Evolutionary conservation across 192 early-diverging fungal genomes (phyloP), one percentile per base, ranked within the genome.

Genomic region (Coemansia sp.): DNA sequence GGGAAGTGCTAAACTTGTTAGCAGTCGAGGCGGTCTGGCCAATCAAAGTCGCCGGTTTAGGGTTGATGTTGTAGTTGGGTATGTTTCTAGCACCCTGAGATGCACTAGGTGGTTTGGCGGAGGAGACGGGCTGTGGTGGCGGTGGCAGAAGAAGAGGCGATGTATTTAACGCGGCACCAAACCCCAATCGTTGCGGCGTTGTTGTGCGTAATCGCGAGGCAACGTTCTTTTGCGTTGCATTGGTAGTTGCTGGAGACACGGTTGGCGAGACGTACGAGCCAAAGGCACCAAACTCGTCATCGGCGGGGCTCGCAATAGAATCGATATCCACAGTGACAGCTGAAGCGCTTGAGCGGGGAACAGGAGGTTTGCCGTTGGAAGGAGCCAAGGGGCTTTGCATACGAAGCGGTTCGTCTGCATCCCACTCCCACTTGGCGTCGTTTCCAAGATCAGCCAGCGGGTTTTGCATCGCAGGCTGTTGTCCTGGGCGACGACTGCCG

Each of bases 381-480:
- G 46, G 20, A 18, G 16, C 18, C 20, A 21, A 18, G 6, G n/a
- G n/a, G 10, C 21, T 16, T n/a, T 45, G 45, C 4, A 51, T 15
- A 9, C 51, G 20, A 23, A 71, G 70, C 46, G 21, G 24, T 1
- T 53, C 51, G 24, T 53, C 51, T 7, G 78, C 66, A 53, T 81
- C 78, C 78, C 78, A 81, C 15, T 64, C 73, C 78, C 78, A 81
- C 2, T 35, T 72, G 39, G 45, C n/a, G 30, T 53, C 23, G 12
- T 53, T 26, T 9, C 12, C 45, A 55, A 53, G 48, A 20, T 34
- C 41, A 6, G 68, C 73, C 62, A 75, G 52, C 58, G 68, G 67
- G 23, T 69, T 69, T 15, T 30, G 30, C 67, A 66, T 53, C 3
- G 39, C 39, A 8, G 11, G 44, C 5, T 46, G 44, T 5, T 18